Evolutionary conservation across 345 rosid species (phyloP).

Genomic region (Eutrema yunnanense): DNA sequence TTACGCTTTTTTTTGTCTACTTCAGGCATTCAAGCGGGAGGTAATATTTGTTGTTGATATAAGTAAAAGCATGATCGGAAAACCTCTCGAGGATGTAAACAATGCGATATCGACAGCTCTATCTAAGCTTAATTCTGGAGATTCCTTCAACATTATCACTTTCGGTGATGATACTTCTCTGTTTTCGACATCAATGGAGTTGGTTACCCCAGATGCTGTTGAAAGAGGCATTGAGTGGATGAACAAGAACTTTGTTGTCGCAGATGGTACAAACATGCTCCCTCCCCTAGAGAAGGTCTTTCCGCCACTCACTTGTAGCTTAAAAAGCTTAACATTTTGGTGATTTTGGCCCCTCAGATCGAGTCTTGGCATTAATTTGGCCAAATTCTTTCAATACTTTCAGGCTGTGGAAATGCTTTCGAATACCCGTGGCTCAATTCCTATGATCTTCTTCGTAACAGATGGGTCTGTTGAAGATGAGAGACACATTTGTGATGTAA

Average conservation of each 20-base stretch:
- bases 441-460: conserved; percentile 75
- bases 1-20: background rate
- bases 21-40: conserved; percentile 68
- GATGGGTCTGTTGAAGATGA: conserved; percentile 97
- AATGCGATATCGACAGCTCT: conserved; percentile 56
- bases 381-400: conserved; percentile 23
- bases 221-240: conserved; percentile 74
- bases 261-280: conserved; percentile 64
- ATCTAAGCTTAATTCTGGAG: conserved; percentile 50
- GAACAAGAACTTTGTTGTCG: conserved; percentile 48
- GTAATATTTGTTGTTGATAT: conserved; percentile 79
- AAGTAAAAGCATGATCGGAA: conserved; percentile 88
- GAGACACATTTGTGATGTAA: conserved; percentile 61
- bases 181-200: conserved; percentile 63
- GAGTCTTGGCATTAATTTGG: background rate
- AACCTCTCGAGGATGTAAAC: conserved; percentile 60
- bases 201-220: conserved; percentile 50
- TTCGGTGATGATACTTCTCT: conserved; percentile 63
- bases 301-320: conserved; percentile 6
- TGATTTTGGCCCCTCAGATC: background rate
- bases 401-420: conserved; percentile 91
- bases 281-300: conserved; percentile 72
- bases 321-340: background rate
- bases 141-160: conserved; percentile 79
- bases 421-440: conserved; percentile 50